Base-by-base conservation (phyloP, 768 basidiomycete species). In the Mycena metata region DNA sequence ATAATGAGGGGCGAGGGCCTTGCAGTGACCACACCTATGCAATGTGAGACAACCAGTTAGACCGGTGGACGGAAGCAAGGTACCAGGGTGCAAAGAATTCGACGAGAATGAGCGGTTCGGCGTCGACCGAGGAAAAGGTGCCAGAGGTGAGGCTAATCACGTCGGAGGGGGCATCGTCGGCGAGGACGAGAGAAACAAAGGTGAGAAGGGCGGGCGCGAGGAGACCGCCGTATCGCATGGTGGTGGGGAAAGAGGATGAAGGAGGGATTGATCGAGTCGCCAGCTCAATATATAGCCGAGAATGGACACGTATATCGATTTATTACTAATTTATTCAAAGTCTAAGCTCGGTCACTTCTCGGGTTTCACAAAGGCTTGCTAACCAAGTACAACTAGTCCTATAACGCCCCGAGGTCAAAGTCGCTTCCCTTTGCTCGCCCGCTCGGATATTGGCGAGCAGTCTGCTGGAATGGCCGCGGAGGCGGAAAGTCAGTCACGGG, bases 81-180 rank as follows among this genome's bases (percentile, higher is more conserved):
- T 75, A 93, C 93, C 93, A 95, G 70, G 93, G 94, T 30, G 94
- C 94, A 77, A 94, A 97, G 90, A 96, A 99, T 85, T 99, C 97
- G 69, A 98, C 93, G 35, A 99, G 86, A 69, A 95, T 89, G 70
- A 97, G 82, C 21, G 90, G 77, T 76, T 95, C 93, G 4, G 83
- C 78, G 68, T 84, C 81, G 66, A 96, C 89, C 64, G 85, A 80
- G 71, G 91, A 86, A 78, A 98, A 96, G 74, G 84, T 89, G 69
- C 83, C 79, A 47, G 89, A 79, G 33, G 89, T 94, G 68, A 98
- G 83, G 78, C 84, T 91, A 54, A 96, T 69, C 70, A 99, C 96
- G 79, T 99, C 97, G 3, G 93, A 93, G 30, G n/a, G n/a, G n/a
- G 78, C 83, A 45, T 88, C 83, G 17, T 83, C 88, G 62, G 88